Base-by-base conservation (phyloP, 2,329 filamentous ascomycete genomes). In the Epichloe typhina region DNA sequence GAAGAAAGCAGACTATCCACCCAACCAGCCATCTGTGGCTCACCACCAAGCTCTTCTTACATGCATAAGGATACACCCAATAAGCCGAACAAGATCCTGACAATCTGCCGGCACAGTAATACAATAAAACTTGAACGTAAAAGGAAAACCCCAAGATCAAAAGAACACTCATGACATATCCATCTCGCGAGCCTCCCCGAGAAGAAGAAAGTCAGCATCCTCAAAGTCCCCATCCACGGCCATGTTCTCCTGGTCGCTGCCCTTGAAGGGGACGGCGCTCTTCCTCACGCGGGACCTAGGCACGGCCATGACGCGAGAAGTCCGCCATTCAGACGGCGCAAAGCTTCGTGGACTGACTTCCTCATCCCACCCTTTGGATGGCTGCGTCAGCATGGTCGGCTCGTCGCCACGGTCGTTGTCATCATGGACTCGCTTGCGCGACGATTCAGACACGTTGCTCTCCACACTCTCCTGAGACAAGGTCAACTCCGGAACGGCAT, bases 191-290 rank as follows among this genome's bases (percentile, higher is more conserved):
- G 69, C 69, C 39, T 64, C 65, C 12, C 56, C 58, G 35, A 60
- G 70, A 51, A 80, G 77, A 49, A 83, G 62, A 53, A 88, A 88
- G 1, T 77, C 72, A 0, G 84, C 84, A 52, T 88, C 84, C 52
- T 76, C 81, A 62, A 88, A 88, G 61, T 88, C 83, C 17, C 66
- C 65, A 41, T 68, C 68, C 0, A 67, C 57, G 4, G 63, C 63
- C 55, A 66, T 65, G 55, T 76, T 78, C 59, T 79, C 74, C 59
- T 79, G 73, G 1, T 62, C 71, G 4, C 62, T 37, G 11, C 54
- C 51, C 21, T 56, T 58, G 26, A 57, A 43, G 13, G 50, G 50
- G 19, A 50, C 50, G 23, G 23, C 23, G 48, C 52, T 52, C 58
- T 65, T 66, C 52, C 55, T 56, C 35, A 53, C 50, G 37, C 62